phyloP scores from a whole-genome alignment of 148 eudicot species.

The Nepenthes gracilis region DNA sequence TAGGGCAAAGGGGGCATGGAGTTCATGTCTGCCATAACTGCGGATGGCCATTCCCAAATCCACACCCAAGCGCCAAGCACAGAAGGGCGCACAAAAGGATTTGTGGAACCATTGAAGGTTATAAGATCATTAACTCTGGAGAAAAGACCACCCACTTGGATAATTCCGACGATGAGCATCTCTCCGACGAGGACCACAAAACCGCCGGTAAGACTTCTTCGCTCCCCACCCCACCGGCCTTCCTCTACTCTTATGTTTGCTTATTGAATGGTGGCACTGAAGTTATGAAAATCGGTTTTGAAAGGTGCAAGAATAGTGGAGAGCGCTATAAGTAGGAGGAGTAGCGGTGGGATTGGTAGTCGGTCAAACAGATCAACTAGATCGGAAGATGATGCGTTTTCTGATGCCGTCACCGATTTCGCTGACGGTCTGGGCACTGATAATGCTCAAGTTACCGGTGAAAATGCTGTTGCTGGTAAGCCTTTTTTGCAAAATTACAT shows the following conservation, averaged over 20 bases:
- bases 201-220: conserved; percentile 30
- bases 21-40: conserved; percentile 51
- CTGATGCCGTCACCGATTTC: conserved; percentile 64
- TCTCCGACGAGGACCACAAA: conserved; percentile 33
- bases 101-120: conserved; percentile 70
- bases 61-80: conserved; percentile 66
- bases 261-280: conserved; percentile 1
- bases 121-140: conserved; percentile 18
- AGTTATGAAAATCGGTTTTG: conserved; percentile 8
- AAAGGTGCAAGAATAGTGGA: conserved; percentile 39
- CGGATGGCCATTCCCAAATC: conserved; percentile 76
- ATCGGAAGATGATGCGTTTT: conserved; percentile 67
- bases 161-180: conserved; percentile 34
- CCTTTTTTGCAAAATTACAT: not conserved
- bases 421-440: conserved; percentile 18
- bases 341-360: conserved; percentile 37
- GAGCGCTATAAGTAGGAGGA: conserved; percentile 26
- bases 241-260: not conserved
- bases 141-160: conserved; percentile 14
- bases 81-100: conserved; percentile 76
- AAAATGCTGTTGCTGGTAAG: conserved; percentile 28
- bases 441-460: not conserved
- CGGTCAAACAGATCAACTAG: conserved; percentile 37
- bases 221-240: not conserved
- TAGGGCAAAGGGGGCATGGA: conserved; percentile 18